These are phyloP conservation scores for Ophiognomonia clavigignenti-juglandacearum DNA, from an alignment of 2,329 filamentous ascomycete species.

Conservation along the genomic window DNA sequence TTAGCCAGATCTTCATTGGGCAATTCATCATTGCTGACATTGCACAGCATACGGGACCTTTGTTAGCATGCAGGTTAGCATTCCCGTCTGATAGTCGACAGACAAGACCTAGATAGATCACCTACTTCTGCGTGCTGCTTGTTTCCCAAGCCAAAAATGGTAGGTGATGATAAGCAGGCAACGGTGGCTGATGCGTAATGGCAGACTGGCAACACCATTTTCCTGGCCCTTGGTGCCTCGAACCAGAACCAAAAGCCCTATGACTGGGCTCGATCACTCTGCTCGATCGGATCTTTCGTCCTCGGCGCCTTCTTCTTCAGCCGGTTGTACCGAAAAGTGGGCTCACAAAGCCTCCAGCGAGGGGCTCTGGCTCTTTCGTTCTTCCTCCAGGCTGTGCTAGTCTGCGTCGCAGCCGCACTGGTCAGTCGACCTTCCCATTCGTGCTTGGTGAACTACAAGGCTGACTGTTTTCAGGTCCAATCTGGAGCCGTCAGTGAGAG, in stretches of 20 bases:
- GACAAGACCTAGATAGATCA: neutral
- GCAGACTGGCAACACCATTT: constrained; percentile 36
- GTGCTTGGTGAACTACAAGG: no score
- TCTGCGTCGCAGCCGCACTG: constrained; percentile 10
- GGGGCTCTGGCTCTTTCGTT: constrained; percentile 8
- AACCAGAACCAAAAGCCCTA: constrained; percentile 33
- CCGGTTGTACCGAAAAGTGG: constrained; percentile 23
- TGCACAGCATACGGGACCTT: constrained; percentile 35
- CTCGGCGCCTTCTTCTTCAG: constrained; percentile 36
- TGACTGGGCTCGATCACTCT: constrained; percentile 38
- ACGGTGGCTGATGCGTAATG: neutral
- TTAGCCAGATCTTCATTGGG: neutral
- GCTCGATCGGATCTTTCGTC: constrained; percentile 36
- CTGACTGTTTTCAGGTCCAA: no score
- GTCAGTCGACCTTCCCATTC: no score
- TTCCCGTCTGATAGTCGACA: neutral
- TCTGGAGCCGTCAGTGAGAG: constrained; percentile 4
- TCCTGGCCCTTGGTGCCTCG: constrained; percentile 35
- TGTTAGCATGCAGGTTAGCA: constrained; percentile 30
- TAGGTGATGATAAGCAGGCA: neutral
- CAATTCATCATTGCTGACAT: neutral
- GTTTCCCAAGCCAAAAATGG: neutral
- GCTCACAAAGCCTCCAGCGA: constrained; percentile 3
- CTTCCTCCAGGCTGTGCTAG: constrained; percentile 10
- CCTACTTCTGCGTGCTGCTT: neutral